phyloP scores from a whole-genome alignment of 2,329 filamentous ascomycete species.

The Metarhizium brunneum region DNA sequence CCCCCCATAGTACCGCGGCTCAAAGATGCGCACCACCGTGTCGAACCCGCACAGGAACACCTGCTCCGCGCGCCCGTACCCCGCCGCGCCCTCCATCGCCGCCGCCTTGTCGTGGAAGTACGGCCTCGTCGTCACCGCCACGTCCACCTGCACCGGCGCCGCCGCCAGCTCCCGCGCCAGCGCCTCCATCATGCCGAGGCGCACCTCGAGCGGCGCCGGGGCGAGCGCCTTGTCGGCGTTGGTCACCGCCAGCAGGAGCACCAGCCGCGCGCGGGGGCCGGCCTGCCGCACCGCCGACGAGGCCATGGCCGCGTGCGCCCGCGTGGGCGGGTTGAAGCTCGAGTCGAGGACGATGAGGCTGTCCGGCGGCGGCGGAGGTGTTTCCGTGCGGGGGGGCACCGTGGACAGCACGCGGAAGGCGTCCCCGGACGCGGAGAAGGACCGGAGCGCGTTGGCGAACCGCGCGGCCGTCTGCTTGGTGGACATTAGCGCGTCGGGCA shows the following conservation, averaged over 20 bases:
- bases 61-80: constrained; percentile 40
- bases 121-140: constrained; percentile 61
- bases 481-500: neutral
- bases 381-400: constrained; percentile 12
- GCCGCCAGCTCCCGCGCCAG: constrained; percentile 49
- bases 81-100: constrained; percentile 40
- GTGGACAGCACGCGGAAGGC: constrained; percentile 37
- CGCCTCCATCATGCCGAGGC: constrained; percentile 62
- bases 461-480: constrained; percentile 24
- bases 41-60: constrained; percentile 69
- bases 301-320: constrained; percentile 50
- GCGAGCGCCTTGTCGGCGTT: constrained; percentile 60
- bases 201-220: constrained; percentile 57
- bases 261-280: constrained; percentile 27
- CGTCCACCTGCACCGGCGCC: constrained; percentile 40
- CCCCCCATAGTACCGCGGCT: constrained; percentile 58
- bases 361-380: neutral
- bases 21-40: constrained; percentile 62
- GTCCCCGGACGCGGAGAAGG: constrained; percentile 33
- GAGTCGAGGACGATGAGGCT: constrained; percentile 53
- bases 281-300: constrained; percentile 31
- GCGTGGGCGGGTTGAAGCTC: constrained; percentile 59
- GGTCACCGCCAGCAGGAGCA: constrained; percentile 52
- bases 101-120: constrained; percentile 66
- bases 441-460: constrained; percentile 34